Evolutionary conservation across 1,284 basidiomycete species (phyloP), one percentile per base, ranked within the genome.

Genomic region (Ceratobasidium sp.): DNA sequence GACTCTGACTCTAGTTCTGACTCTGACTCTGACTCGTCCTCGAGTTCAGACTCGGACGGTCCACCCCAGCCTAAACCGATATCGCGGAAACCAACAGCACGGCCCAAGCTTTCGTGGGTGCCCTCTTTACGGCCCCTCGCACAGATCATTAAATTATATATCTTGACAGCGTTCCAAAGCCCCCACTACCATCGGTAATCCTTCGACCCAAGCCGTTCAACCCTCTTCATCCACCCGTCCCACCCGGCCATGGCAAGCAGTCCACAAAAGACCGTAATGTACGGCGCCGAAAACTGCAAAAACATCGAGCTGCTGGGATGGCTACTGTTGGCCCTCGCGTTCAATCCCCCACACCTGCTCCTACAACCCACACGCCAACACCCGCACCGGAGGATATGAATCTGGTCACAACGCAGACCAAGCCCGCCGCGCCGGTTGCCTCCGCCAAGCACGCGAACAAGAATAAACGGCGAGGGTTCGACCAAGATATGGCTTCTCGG

Each of bases 211-310:
- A 37, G 19, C 3, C 49, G 13, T 13, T 24, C 6, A 69, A 22
- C 16, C 65, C 51, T 37, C 27, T 39, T 9, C 54, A 69, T 22
- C 56, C 29, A 69, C 79, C 78, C 63, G 85, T 90, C 19, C 88
- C 90, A 0, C 90, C 90, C 0, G 89, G 90, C 0, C 80, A 85
- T 46, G 92, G 91, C 6, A 92, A 90, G 80, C 80, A 85, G 0
- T 81, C 87, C n/a, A 93, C 92, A 0, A 88, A 86, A 11, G 84
- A 83, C 43, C 87, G 92, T 2, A 93, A 93, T 79, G 79, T 85
- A 34, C 88, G 92, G 43, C 84, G 90, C n/a, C 85, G 88, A 61
- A 79, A 85, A 16, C 88, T 87, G 76, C 83, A 83, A 13, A 76
- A 81, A 76, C 80, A 82, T 74, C 82, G 83, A 48, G 81, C 48